Evolutionary conservation across 2,329 filamentous ascomycete genomes (phyloP), one percentile per base, ranked within the genome.

Genomic region (Colletotrichum ledebouriae): DNA sequence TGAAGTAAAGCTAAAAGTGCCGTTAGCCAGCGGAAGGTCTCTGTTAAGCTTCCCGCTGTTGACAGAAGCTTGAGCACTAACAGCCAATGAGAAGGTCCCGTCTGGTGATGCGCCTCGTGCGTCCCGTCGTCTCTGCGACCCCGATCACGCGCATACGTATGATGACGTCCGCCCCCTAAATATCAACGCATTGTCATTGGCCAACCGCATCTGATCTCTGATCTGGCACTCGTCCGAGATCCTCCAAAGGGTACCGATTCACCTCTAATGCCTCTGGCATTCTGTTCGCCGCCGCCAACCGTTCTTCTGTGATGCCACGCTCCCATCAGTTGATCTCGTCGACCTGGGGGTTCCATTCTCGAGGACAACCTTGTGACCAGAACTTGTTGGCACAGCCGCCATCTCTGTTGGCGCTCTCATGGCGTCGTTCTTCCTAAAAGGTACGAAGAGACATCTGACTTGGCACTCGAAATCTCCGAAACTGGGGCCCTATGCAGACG

Each of bases 141-240:
- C 39, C 50, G 59, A 65, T 65, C 65, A 59, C 65, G 55, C 61
- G 42, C 58, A 49, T 53, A 44, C 58, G 42, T 53, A 44, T 4
- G 55, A 65, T 68, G 66, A 68, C 61, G 61, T 42, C 20, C 47
- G 13, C 50, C 22, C 20, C 6, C n/a, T 25, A 29, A 68, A 44
- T 52, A 6, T 29, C 49, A 34, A 25, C 15, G 57, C 20, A 9
- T 11, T 56, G 49, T 56, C 56, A 68, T 66, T 65, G 61, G 55
- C 47, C 25, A 6, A 4, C 3, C 41, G 42, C 61, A 60, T 65
- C 61, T 68, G 66, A 65, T 68, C 47, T 68, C 47, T 68, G 47
- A 65, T 60, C 66, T 60, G 49, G 61, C 61, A 49, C 47, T 60
- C 61, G 34, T 55, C 55, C 66, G n/a, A 59, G 46, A 50, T 65